A percentile compares a stretch with the other conserved stretches of the same genome.
Conservation (phyloP, 2,329 filamentous ascomycete species). For the Gaeumannomyces sp. region DNA sequence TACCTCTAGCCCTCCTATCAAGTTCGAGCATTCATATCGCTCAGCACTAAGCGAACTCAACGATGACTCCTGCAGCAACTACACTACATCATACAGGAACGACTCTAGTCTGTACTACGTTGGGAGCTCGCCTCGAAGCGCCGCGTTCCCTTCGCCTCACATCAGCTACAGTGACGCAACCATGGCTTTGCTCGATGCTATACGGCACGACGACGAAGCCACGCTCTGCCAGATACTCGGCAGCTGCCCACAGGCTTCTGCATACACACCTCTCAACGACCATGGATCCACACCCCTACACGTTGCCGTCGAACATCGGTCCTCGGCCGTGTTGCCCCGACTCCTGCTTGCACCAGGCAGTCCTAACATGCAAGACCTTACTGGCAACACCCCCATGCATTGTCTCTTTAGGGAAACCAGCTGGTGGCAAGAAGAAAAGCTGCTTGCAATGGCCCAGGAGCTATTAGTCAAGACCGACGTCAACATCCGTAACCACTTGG, state of each 20-base stretch:
- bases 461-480: not conserved
- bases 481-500: not conserved
- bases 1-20: not conserved
- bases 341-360: not conserved
- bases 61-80: not conserved
- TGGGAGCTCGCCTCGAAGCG: not conserved
- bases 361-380: not conserved
- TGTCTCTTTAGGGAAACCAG: not conserved
- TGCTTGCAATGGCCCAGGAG: not conserved
- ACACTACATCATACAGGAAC: not conserved
- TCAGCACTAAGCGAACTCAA: not conserved
- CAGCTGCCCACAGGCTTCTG: not conserved
- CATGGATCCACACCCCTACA: not conserved
- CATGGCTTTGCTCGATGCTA: not conserved
- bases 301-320: not conserved
- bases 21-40: not conserved
- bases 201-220: not conserved
- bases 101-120: not conserved
- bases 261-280: not conserved
- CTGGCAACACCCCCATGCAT: not conserved
- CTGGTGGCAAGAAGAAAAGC: not conserved
- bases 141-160: not conserved
- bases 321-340: not conserved
- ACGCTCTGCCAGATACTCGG: not conserved
- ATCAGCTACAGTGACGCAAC: not conserved